Percentiles rank a stretch among this genome's conserved stretches.
These are phyloP conservation scores for Cyberlindnera bimundalis DNA, from an alignment of 805 yeast genomes.

Conservation along the genomic window DNA sequence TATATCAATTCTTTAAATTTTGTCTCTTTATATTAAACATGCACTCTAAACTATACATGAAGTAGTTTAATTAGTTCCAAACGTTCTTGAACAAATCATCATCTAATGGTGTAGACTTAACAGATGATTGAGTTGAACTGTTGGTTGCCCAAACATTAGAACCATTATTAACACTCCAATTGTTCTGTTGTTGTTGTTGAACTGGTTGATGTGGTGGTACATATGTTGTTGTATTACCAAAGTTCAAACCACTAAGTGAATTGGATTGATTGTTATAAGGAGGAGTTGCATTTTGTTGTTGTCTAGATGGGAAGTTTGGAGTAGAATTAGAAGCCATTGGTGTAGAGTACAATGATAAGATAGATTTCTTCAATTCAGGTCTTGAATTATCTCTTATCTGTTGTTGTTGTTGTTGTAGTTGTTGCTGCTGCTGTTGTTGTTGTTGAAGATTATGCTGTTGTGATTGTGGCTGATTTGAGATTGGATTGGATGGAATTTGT, in stretches of 20 bases:
- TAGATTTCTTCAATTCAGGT: slow-evolving; percentile 89
- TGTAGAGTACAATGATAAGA: slow-evolving; percentile 79
- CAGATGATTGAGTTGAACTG: slow-evolving; percentile 1
- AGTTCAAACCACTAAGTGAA: slow-evolving; percentile 17
- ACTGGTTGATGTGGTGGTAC: slow-evolving; percentile 6
- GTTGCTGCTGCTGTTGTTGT: slow-evolving; percentile 16
- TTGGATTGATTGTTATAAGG: background rate
- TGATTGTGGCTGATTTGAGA: slow-evolving; percentile 4
- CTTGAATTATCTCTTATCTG: slow-evolving; percentile 37
- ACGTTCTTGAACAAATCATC: slow-evolving; percentile 70
- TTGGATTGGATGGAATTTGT: background rate
- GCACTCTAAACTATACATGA: no score
- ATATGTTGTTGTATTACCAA: slow-evolving; percentile 7
- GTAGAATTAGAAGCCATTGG: slow-evolving; percentile 32
- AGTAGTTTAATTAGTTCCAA: slow-evolving; percentile 40
- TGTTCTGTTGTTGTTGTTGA: slow-evolving; percentile 7
- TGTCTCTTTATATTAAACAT: background rate
- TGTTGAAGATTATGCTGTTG: no score
- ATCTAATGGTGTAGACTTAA: slow-evolving; percentile 35
- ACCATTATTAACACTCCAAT: slow-evolving; percentile 5
- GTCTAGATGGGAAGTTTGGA: slow-evolving; percentile 21
- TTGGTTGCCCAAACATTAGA: slow-evolving; percentile 11
- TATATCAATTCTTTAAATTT: no score
- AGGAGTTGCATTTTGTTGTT: slow-evolving; percentile 4
- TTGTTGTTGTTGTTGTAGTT: slow-evolving; percentile 13